Evolutionary conservation across 2,329 filamentous ascomycete genomes (phyloP), one percentile per base, ranked within the genome.

Genomic region (Aureobasidium leucospermi): DNA sequence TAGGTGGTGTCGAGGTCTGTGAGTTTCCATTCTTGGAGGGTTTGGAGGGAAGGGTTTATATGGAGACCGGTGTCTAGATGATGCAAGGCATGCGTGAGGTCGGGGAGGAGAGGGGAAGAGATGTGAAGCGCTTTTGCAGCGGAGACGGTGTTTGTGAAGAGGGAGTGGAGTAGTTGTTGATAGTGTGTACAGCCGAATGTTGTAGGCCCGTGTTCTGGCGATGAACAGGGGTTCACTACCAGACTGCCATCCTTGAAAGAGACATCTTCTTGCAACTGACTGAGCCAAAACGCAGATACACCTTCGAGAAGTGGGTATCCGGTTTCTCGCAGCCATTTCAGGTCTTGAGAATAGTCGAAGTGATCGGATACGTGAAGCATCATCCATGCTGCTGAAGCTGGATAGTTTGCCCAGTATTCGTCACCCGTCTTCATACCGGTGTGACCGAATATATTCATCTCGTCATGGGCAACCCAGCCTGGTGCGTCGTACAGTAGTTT

Each of bases 361-460:
- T 80, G 76, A 60, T 85, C 81, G 69, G 76, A 80, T 1, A 85
- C 78, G 62, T 85, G 81, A 61, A 81, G 79, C 75, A 82, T 83
- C 73, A 84, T 78, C 83, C 82, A 85, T 1, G 80, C 80, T 1
- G 78, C 76, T 0, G 78, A 73, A 0, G 75, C 78, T 31, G 77
- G 74, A 63, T 79, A 75, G 47, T 74, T 68, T 0, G 73, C 75
- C 67, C 76, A 76, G 38, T 71, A 67, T 34, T 75, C 75, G 23
- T 73, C 70, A 8, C 65, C 65, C 48, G 74, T 73, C 48, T 79
- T 78, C 65, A 80, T 78, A 0, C 69, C 80, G 0, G 81, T 82
- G 60, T 82, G 78, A 0, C 82, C 82, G 63, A 82, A 85, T 2
- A 82, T 79, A 63, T 85, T 84, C 62, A 82, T 79, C 65, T 82